Base-by-base conservation (phyloP, 73 alveolate genomes). In the Blepharisma japonicum region DNA sequence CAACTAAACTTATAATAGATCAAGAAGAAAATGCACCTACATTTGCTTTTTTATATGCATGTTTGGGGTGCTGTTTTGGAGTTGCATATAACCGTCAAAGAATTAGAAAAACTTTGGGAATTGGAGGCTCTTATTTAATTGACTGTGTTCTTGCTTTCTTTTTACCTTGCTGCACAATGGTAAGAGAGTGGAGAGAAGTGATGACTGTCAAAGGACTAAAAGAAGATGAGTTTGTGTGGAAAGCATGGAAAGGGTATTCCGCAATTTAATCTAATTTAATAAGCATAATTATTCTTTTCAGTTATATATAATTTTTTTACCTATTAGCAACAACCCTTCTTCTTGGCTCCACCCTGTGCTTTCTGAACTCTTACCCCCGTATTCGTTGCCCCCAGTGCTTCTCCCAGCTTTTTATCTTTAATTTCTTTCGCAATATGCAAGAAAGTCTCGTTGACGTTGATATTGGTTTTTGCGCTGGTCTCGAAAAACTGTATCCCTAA, bases 401-500 rank as follows among this genome's bases (percentile, higher is more conserved):
- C 42, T 32, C 42, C 42, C 3, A 32, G 42, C 42, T 32, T 32
- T 32, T 32, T 32, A 32, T 32, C 42, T 32, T 32, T 32, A 32
- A 32, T 32, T 32, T 32, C 42, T 32, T 32, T 46, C 11, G 82
- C 82, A 11, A 74, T 7, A 55, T 46, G 54, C 11, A n/a, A 2
- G 5, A 74, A 74, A 11, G 79, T 74, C 32, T 74, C 82, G 2
- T 46, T 9, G 14, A 74, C 45, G 4, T 48, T 48, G n/a, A 51
- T 46, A 18, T 18, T 25, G 2, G 82, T 8, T 25, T 74, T 74
- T 7, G 82, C 82, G 45, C 82, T 74, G 14, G 82, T 74, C 68
- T 74, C 82, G 32, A 74, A 74, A 48, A 23, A 74, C 20, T 11
- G 54, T n/a, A 74, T 55, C 4, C 45, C 45, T n/a, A 74, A 53